Evolutionary conservation across 345 rosid genomes (phyloP).

Genomic region (Tarenaya hassleriana): DNA sequence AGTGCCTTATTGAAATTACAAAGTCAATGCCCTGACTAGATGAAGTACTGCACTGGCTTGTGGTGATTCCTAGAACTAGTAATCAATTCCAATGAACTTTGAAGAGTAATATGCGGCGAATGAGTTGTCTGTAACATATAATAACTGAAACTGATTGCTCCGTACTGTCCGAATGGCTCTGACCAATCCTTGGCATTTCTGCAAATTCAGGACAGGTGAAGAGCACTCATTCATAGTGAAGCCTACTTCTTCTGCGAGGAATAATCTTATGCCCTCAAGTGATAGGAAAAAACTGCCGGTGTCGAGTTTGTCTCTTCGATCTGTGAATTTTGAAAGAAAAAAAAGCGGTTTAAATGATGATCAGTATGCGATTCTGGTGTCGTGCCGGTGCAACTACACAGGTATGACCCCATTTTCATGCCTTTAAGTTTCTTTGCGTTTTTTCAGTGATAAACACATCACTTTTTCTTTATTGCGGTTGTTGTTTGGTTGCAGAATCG

Average conservation of each 20-base stretch:
- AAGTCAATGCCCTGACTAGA: too few relatives aligned
- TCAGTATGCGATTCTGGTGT: slow-evolving; percentile 77
- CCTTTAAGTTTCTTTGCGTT: slow-evolving; percentile 24
- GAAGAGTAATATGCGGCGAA: slow-evolving; percentile 12
- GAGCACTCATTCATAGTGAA: slow-evolving; percentile 93
- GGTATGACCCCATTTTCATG: slow-evolving; percentile 39
- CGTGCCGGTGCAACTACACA: slow-evolving; percentile 85
- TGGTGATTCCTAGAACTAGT: slow-evolving; percentile 12
- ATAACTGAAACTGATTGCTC: too few relatives aligned
- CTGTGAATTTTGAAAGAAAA: slow-evolving; percentile 46
- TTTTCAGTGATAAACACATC: slow-evolving; percentile 12
- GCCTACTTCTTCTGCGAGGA: slow-evolving; percentile 58
- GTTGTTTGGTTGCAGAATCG: slow-evolving; percentile 50
- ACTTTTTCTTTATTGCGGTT: slow-evolving; percentile 10
- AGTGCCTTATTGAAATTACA: too few relatives aligned
- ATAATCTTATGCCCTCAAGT: slow-evolving; percentile 42
- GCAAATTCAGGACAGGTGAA: slow-evolving; percentile 80
- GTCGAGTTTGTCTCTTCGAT: slow-evolving; percentile 39
- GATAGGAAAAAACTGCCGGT: slow-evolving; percentile 40
- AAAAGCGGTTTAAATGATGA: slow-evolving; percentile 40
- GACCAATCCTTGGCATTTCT: slow-evolving; percentile 14
- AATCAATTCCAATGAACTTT: background rate
- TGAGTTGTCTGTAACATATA: too few relatives aligned
- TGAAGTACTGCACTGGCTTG: too few relatives aligned
- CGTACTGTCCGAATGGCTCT: slow-evolving; percentile 10